These are phyloP conservation scores for Eustoma russellianum DNA, from an alignment of 257 asterid genomes.

Conservation along the genomic window DNA sequence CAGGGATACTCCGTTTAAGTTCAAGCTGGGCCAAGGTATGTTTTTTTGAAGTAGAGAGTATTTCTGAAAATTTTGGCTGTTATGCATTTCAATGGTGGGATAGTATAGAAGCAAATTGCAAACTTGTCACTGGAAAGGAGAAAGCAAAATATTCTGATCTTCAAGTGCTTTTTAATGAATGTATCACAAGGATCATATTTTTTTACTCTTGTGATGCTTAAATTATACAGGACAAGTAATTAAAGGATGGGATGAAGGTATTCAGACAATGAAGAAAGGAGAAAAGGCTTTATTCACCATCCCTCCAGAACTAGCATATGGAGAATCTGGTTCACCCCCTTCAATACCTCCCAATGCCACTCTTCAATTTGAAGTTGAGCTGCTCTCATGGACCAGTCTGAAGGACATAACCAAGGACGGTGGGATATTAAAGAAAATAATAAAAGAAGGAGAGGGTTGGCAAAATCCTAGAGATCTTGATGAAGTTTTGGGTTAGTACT, in stretches of 20 bases:
- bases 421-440: slow-evolving; percentile 42
- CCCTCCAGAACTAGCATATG: slow-evolving; percentile 47
- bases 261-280: slow-evolving; percentile 52
- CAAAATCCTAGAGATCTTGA: slow-evolving; percentile 49
- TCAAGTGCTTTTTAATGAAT: background rate
- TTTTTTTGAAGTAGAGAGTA: background rate
- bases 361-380: slow-evolving; percentile 48
- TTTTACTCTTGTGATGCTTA: background rate
- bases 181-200: too few relatives aligned
- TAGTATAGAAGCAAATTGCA: background rate
- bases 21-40: slow-evolving; percentile 46
- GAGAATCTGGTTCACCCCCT: slow-evolving; percentile 58
- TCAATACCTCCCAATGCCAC: slow-evolving; percentile 44
- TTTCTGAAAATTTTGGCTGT: background rate
- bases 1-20: slow-evolving; percentile 29
- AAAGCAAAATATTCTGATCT: background rate
- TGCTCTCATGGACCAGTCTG: slow-evolving; percentile 42
- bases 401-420: slow-evolving; percentile 54
- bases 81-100: background rate
- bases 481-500: slow-evolving; percentile 38
- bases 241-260: slow-evolving; percentile 59
- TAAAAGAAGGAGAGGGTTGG: slow-evolving; percentile 52
- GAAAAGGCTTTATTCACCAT: slow-evolving; percentile 49
- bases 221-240: slow-evolving; percentile 37
- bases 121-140: too few relatives aligned